Evolutionary conservation across 2,329 filamentous ascomycete species (phyloP), one percentile per base, ranked within the genome.

Genomic region (Cercospora zeina): DNA sequence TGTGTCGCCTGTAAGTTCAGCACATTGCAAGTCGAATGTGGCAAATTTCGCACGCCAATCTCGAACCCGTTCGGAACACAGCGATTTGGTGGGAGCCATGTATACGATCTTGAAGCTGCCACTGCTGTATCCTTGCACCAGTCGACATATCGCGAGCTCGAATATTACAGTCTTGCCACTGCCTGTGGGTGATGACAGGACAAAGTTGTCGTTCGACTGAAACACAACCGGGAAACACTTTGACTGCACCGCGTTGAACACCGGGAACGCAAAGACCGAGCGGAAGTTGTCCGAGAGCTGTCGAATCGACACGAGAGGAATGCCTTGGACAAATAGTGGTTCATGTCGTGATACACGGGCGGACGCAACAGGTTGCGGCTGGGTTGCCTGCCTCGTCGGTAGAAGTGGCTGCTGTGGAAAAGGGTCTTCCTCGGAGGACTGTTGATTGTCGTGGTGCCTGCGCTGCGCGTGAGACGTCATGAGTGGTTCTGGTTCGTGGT

Each of bases 171-270:
- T 96, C 74, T 96, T 96, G 2, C 91, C 91, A 73, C 90, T 93
- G 8, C 91, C 90, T 0, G 91, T 96, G 0, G 91, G 91, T 7
- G 91, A 88, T 1, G 90, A 88, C 13, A 96, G 80, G 0, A 95
- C 89, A 13, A 95, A 80, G 66, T 96, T 96, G 73, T 91, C 83
- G 67, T 87, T 83, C 0, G 84, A 85, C 5, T 81, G 77, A 72
- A 90, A 93, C 0, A 90, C 81, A 0, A 80, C 73, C 0, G 81
- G 73, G 68, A 93, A 95, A 69, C 88, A 91, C 71, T 88, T 91
- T 0, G 91, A 95, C 70, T 96, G 91, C 0, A 93, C 83, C 6
- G 88, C 89, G 72, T 96, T 96, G 78, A 96, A 91, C 0, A 89
- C 75, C 1, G 86, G 82, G 67, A 89, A 95, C 0, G 86, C 82